phyloP scores from a whole-genome alignment of 169 alveolate genomes.

The Plasmodium fragile region DNA sequence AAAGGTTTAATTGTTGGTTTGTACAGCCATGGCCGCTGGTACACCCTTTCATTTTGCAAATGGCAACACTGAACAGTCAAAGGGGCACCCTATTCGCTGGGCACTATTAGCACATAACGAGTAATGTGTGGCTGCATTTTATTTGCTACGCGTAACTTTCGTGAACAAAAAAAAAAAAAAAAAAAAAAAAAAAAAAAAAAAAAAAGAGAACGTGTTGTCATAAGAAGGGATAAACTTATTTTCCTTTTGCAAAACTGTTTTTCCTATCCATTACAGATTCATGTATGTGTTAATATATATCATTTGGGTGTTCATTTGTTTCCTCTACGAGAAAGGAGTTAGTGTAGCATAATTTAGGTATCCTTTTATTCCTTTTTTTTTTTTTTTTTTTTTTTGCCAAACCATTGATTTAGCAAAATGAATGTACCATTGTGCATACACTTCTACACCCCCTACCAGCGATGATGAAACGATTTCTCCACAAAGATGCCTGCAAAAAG shows the following conservation, averaged over 20 bases:
- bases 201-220: neutral
- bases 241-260: neutral
- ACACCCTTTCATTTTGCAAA: neutral
- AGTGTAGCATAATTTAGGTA: neutral
- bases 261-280: neutral
- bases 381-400: neutral
- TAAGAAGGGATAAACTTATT: neutral
- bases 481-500: neutral
- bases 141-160: neutral
- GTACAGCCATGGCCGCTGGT: neutral
- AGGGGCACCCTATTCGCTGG: neutral
- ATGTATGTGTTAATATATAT: neutral
- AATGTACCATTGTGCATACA: neutral
- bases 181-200: neutral
- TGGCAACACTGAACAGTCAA: neutral
- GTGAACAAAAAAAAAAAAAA: neutral
- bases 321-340: neutral
- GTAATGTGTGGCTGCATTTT: neutral
- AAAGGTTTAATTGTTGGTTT: neutral
- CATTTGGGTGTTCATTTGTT: neutral
- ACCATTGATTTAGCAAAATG: neutral
- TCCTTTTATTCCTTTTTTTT: neutral
- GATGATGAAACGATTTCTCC: neutral
- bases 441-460: neutral
- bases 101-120: neutral